Evolutionary conservation across 768 basidiomycete genomes (phyloP).

Genomic region (Mrakia frigida): DNA sequence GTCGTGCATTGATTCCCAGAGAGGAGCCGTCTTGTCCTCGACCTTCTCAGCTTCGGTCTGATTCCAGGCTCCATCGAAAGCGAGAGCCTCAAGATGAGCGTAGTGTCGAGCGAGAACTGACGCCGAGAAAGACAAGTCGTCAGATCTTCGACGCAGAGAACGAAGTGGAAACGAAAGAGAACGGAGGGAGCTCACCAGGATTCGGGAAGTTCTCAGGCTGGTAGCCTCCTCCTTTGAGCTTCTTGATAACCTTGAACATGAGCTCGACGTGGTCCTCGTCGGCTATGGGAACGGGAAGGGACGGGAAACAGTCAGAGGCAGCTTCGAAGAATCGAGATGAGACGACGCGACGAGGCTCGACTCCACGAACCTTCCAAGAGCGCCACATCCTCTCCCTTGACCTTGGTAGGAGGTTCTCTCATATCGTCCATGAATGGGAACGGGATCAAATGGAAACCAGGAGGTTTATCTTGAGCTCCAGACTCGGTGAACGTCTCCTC

Average conservation of each 20-base stretch:
- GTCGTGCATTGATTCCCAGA: conserved; percentile 70
- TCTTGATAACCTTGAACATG: conserved; percentile 52
- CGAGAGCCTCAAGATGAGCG: conserved; percentile 81
- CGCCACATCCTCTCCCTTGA: conserved; percentile 46
- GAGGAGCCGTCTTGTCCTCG: conserved; percentile 76
- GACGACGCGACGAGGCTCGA: neutral
- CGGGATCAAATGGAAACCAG: conserved; percentile 87
- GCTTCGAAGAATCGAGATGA: too few relatives aligned
- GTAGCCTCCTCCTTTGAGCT: conserved; percentile 75
- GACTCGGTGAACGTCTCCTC: conserved; percentile 41
- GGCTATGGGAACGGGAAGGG: conserved; percentile 16
- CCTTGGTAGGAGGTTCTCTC: conserved; percentile 58
- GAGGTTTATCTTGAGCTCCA: conserved; percentile 64
- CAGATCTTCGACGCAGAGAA: neutral
- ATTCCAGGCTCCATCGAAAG: conserved; percentile 86
- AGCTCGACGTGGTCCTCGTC: conserved; percentile 20
- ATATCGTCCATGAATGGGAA: conserved; percentile 96
- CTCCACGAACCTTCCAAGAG: neutral
- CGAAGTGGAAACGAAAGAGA: conserved; percentile 6
- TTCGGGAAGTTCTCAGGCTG: conserved; percentile 58
- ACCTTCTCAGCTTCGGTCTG: conserved; percentile 53
- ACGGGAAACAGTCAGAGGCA: neutral
- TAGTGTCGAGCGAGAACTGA: conserved; percentile 81
- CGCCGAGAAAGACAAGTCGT: too few relatives aligned
- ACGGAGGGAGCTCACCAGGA: conserved; percentile 57